Base-by-base conservation (phyloP, 2,329 filamentous ascomycete genomes). In the Alternaria gansuensis region DNA sequence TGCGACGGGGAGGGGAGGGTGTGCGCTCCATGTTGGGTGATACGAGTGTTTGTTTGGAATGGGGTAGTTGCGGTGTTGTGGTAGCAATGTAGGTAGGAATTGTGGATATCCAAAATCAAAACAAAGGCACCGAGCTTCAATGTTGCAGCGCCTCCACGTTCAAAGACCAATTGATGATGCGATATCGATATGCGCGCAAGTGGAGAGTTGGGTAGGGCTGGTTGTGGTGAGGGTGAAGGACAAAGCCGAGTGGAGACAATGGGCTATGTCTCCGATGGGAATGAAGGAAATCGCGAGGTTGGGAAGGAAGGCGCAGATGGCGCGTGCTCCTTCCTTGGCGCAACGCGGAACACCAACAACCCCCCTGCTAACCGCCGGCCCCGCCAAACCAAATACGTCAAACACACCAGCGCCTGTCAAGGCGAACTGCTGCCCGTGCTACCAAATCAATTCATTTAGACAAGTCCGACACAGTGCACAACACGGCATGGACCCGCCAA, bases 1-100 rank as follows among this genome's bases (percentile, higher is more conserved):
- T 78, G 63, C 80, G 79, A 40, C 80, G 76, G 36, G 85, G 81
- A 63, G 86, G 87, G 50, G 88, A 85, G 65, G 89, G 88, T 41
- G 89, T 90, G 53, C 83, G 75, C 48, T 77, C 71, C 76, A 79
- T 78, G 13, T 43, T 58, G 55, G 24, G 44, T 40, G 54, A 53
- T 52, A 41, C 14, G n/a, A n/a, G 54, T 53, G 53, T 56, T 56
- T 56, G 46, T 55, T 55, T 51, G 40, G 49, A 33, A 41, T 24
- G 40, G 36, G 51, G 66, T 46, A 57, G 60, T 55, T 63, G 53
- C 43, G 61, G 33, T 29, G 51, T 54, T 60, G 66, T 57, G 44
- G 60, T 57, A 59, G 60, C 40, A 58, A 67, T 65, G 56, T 33
- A 53, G 40, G 43, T 48, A 61, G 54, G 57, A 64, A 64, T 55